Evolutionary conservation across 1,139 yeast genomes (phyloP), one percentile per base, ranked within the genome.

Genomic region (Diutina catenulata): DNA sequence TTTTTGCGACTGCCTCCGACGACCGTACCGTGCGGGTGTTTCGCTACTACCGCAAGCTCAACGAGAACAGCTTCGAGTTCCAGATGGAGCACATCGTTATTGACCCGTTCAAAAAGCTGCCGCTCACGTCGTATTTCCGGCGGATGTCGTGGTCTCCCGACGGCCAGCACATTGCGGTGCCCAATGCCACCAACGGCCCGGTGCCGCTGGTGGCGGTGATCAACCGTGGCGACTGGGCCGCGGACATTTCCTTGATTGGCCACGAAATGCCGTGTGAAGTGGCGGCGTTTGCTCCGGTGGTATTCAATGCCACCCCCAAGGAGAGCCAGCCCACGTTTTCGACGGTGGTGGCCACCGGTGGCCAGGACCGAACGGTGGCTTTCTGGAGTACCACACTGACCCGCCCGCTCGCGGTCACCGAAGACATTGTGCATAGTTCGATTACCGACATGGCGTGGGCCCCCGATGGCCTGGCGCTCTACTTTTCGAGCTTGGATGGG

Each of bases 241-340:
- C 87, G 9, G 94, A 84, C 44, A 70, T 88, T 37, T 80, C 93
- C 41, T 68, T 91, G 36, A 82, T 93, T 37, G 99, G 98, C 1
- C 98, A 91, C 52, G 95, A 88, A 47, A 87, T 94, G 1, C 97
- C 99, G 0, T 84, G 95, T 47, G 98, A 93, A 56, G 97, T 88
- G 3, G 88, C 91, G 36, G 62, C 82, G 0, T 93, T 93, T 55
- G 82, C 91, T 18, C 98, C 98, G 0, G 61, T 80, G 40, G 50
- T 77, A 31, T 81, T 74, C 47, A 20, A 21, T 15, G n/a, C 37
- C 5, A 24, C 15, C 21, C 28, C 19, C 4, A 23, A 33, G 11
- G 36, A 33, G 11, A 28, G 16, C 7, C 9, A 22, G 3, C 27
- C 36, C 1, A 24, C 21, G 47, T 61, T 60, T 40, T 56, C 70